Evolutionary conservation across 148 eudicot genomes (phyloP), one percentile per base, ranked within the genome.

Genomic region (Silene latifolia): DNA sequence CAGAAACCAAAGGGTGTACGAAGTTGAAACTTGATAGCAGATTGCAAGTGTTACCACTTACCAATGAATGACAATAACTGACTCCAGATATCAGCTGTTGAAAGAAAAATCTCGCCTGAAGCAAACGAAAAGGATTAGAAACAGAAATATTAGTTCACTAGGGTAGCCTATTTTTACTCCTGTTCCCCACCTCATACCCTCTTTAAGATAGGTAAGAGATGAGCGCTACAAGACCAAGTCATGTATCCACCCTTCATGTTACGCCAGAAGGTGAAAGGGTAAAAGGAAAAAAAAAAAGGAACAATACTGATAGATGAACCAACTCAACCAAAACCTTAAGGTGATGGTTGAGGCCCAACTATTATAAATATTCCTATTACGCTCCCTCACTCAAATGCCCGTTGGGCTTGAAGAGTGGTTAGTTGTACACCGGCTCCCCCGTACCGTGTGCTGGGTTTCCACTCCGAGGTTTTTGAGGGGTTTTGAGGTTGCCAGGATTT

Each of bases 21-120:
- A 46, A 47, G 7, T 11, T 7, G 47, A 7, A 42, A 53, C n/a
- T n/a, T n/a, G n/a, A n/a, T n/a, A n/a, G 66, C 67, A 72, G 77
- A 60, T 66, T 19, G 25, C n/a, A 32, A 11, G 29, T 51, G 13
- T 58, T 90, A 93, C 98, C 96, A 93, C 85, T n/a, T 51, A 51
- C 56, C 56, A 51, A 51, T 13, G 89, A 83, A 79, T 93, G 98
- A 79, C 98, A 93, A 73, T 93, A 93, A 88, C 98, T 90, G 79
- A 93, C 96, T 71, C 98, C 98, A 25, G 98, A 93, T 74, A 90
- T 89, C 54, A 93, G 86, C 81, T 93, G 98, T 67, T 93, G 98
- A 81, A 93, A 93, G 86, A 93, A 93, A 79, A 93, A 93, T 47
- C 98, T 90, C 10, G 98, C 98, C 98, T 93, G 79, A 73, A 72